Evolutionary conservation across 805 yeast genomes (phyloP).

Genomic region (Schwanniomyces pseudopolymorphus): DNA sequence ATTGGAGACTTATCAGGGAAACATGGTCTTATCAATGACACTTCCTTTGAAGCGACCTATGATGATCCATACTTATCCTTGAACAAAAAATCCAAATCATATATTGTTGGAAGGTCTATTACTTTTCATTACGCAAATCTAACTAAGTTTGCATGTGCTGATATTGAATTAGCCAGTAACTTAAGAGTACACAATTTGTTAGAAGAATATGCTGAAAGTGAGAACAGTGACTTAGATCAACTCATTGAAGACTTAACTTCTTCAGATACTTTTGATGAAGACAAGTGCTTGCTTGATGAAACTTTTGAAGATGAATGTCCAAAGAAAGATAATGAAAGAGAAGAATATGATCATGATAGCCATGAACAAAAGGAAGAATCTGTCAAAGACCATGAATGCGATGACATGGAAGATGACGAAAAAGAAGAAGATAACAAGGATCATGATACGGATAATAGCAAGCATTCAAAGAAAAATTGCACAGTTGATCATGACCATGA

Average conservation of each 20-base stretch:
- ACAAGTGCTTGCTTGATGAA: conserved; percentile 7
- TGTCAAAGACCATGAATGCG: no score
- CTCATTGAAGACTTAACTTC: background rate
- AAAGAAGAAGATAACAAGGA: conserved; percentile 5
- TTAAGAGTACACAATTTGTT: conserved; percentile 7
- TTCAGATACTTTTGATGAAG: conserved; percentile 5
- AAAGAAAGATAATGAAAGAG: no score
- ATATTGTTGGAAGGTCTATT: conserved; percentile 57
- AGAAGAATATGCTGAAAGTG: conserved; percentile 6
- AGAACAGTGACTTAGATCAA: conserved; percentile 2
- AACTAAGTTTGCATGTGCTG: conserved; percentile 63
- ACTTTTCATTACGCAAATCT: conserved; percentile 56
- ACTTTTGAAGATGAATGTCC: no score
- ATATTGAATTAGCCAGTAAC: conserved; percentile 38
- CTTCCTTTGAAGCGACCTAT: conserved; percentile 64
- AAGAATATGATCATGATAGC: no score
- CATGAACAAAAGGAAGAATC: no score
- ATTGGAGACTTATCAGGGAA: conserved; percentile 79
- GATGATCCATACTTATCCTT: conserved; percentile 66
- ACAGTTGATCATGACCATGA: conserved; percentile 6
- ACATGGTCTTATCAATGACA: conserved; percentile 70
- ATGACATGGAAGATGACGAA: no score
- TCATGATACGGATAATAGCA: conserved; percentile 3
- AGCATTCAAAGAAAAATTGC: no score
- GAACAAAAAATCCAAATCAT: conserved; percentile 54